Conservation (phyloP, 2,329 filamentous ascomycete genomes). For the Pseudogymnoascus sp. region DNA sequence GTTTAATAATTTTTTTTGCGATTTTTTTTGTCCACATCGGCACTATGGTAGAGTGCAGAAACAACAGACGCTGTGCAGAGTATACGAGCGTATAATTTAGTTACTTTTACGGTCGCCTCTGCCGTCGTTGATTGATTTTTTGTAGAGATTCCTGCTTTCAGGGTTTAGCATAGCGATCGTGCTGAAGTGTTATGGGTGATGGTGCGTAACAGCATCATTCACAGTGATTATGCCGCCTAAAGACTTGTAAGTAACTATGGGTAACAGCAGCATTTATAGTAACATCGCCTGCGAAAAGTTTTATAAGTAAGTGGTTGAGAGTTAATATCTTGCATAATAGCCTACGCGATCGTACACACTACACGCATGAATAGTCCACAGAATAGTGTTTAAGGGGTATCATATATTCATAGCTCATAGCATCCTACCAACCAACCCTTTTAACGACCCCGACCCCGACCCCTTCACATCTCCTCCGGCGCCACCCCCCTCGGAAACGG, state of each 20-base stretch:
- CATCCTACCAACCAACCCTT: background rate
- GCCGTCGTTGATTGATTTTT: background rate
- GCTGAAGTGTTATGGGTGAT: background rate
- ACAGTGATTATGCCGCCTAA: background rate
- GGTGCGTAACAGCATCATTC: background rate
- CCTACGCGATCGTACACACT: background rate
- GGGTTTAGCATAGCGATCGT: too few species aligned
- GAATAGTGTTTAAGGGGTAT: background rate
- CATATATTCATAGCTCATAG: slow-evolving; percentile 6
- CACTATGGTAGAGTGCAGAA: background rate
- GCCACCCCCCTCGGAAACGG: slow-evolving; percentile 32
- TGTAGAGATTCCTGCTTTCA: too few species aligned
- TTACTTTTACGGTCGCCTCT: too few species aligned
- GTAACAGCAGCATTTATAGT: background rate
- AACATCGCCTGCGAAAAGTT: background rate
- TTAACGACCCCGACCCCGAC: background rate
- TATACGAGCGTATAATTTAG: too few species aligned
- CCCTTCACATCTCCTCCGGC: background rate
- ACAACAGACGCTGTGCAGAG: background rate
- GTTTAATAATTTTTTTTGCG: background rate
- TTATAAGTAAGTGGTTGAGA: background rate
- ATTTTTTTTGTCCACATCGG: too few species aligned
- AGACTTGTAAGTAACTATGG: background rate
- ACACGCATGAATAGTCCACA: background rate
- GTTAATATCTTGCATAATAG: background rate